These are phyloP conservation scores for Talaromyces amestolkiae DNA, from an alignment of 2,329 filamentous ascomycete genomes.

Conservation along the genomic window DNA sequence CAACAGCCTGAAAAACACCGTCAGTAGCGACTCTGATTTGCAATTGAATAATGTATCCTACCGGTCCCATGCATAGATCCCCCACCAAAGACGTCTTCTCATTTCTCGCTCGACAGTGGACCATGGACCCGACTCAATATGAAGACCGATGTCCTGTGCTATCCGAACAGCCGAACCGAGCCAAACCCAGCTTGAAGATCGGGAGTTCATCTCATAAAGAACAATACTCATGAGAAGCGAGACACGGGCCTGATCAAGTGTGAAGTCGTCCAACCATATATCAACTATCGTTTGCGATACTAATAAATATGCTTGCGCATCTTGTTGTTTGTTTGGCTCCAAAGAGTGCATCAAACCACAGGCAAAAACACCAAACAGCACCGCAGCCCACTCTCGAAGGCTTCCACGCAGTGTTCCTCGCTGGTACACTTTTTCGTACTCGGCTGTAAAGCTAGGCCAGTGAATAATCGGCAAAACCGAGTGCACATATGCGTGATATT, in stretches of 20 bases:
- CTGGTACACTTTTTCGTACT: constrained; percentile 75
- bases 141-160: constrained; percentile 79
- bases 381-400: constrained; percentile 69
- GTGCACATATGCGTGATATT: constrained; percentile 76
- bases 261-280: constrained; percentile 76
- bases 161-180: constrained; percentile 74
- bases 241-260: constrained; percentile 70
- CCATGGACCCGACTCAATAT: constrained; percentile 71
- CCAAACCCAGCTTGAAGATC: constrained; percentile 83
- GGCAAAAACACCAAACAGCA: constrained; percentile 81
- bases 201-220: constrained; percentile 80
- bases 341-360: constrained; percentile 73
- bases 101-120: constrained; percentile 78
- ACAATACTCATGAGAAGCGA: constrained; percentile 74
- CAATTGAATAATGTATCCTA: constrained; percentile 28
- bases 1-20: constrained; percentile 54
- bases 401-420: constrained; percentile 59
- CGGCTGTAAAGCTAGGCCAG: constrained; percentile 76
- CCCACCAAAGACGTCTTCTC: constrained; percentile 89
- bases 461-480: constrained; percentile 80
- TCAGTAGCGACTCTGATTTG: not conserved
- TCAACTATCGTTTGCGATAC: constrained; percentile 68
- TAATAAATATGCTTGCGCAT: constrained; percentile 67
- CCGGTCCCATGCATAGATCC: constrained; percentile 86
- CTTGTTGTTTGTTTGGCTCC: constrained; percentile 55